Conservation (phyloP, 78 protist species). For the Chrysochromulina tobinii region DNA sequence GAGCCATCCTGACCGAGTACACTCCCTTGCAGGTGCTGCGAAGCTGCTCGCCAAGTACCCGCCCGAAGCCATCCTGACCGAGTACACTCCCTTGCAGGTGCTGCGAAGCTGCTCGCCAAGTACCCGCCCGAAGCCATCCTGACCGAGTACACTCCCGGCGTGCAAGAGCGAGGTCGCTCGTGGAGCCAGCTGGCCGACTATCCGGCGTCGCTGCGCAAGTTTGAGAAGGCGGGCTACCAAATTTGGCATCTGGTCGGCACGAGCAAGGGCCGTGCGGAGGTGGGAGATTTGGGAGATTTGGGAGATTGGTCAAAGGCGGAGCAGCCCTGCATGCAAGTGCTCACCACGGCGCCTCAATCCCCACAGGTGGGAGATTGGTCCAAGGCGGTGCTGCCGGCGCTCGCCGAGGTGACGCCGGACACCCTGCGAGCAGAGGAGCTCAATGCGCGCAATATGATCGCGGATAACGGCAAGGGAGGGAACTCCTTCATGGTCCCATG, state of each 20-base stretch:
- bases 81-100: background rate
- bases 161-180: background rate
- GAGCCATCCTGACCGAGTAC: background rate
- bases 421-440: too few relatives aligned
- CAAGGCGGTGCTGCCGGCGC: too few relatives aligned
- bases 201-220: background rate
- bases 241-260: background rate
- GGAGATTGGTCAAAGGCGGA: too few relatives aligned
- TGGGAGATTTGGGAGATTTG: too few relatives aligned
- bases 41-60: too few relatives aligned
- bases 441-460: too few relatives aligned
- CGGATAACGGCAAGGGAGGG: too few relatives aligned
- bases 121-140: background rate
- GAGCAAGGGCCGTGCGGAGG: background rate
- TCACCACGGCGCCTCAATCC: too few relatives aligned
- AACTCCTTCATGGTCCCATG: background rate
- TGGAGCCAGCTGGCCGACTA: background rate
- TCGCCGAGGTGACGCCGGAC: too few relatives aligned
- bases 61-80: background rate
- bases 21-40: background rate
- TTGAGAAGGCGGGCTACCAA: background rate
- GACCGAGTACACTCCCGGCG: constrained; percentile 11
- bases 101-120: too few relatives aligned
- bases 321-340: too few relatives aligned
- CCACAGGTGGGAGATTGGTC: too few relatives aligned